phyloP scores from a whole-genome alignment of 2,329 filamentous ascomycete species.

The Cyanodermella asteris region DNA sequence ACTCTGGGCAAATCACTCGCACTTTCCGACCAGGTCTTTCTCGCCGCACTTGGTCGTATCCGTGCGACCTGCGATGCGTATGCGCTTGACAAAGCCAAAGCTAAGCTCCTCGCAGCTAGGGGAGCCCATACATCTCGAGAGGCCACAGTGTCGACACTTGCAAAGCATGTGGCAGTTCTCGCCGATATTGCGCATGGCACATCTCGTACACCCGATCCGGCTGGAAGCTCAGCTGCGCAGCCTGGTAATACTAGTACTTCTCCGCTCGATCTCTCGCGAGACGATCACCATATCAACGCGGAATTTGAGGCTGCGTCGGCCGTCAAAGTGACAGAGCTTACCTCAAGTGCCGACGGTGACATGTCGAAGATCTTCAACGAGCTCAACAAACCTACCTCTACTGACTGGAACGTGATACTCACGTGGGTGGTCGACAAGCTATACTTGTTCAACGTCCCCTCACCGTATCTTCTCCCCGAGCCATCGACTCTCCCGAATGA shows the following conservation, averaged over 20 bases:
- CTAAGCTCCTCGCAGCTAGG: constrained; percentile 4
- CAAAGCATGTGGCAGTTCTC: background rate
- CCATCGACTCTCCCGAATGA: constrained; percentile 16
- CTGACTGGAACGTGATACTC: constrained; percentile 19
- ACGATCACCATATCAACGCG: background rate
- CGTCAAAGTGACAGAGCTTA: background rate
- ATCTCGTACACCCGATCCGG: background rate
- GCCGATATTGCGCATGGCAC: background rate
- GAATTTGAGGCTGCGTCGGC: background rate
- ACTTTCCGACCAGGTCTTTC: constrained; percentile 15
- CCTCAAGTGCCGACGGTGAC: background rate
- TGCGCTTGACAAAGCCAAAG: background rate
- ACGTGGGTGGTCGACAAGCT: constrained; percentile 17
- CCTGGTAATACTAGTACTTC: too few species aligned
- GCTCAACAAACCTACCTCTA: constrained; percentile 7
- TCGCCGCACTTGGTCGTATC: constrained; percentile 11
- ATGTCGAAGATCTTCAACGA: constrained; percentile 15
- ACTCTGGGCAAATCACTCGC: constrained; percentile 20
- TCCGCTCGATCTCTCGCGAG: background rate
- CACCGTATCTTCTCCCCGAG: constrained; percentile 21
- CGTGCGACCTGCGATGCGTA: constrained; percentile 8
- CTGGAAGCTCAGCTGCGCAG: too few species aligned
- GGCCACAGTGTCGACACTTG: background rate
- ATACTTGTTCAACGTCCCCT: constrained; percentile 17
- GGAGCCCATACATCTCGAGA: background rate